phyloP scores from a whole-genome alignment of 2,329 filamentous ascomycete species.

The Fusarium agapanthi region DNA sequence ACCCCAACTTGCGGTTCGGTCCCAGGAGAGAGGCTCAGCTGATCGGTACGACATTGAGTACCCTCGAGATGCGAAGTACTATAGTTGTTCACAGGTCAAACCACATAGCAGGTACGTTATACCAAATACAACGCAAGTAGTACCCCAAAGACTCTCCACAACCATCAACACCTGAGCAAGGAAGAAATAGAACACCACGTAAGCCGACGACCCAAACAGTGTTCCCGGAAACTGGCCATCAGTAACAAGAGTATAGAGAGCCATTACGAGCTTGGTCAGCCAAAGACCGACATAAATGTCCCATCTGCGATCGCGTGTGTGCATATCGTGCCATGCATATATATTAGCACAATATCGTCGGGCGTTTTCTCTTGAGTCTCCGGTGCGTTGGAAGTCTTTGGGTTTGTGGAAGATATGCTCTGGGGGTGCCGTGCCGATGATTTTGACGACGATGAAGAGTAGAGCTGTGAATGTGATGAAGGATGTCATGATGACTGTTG shows the following conservation, averaged over 20 bases:
- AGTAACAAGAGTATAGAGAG: neutral
- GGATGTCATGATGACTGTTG: neutral
- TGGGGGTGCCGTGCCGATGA: neutral
- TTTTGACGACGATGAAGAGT: neutral
- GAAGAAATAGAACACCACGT: neutral
- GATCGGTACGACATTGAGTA: neutral
- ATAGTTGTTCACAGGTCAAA: neutral
- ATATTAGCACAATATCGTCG: neutral
- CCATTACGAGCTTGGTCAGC: neutral
- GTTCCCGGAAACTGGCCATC: neutral
- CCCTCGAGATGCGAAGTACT: neutral
- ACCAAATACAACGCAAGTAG: neutral
- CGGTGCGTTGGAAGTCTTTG: neutral
- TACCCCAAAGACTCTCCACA: neutral
- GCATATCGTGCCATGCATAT: neutral
- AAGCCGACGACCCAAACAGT: neutral
- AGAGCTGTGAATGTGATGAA: neutral
- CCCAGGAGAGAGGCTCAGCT: neutral
- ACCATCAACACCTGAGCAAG: neutral
- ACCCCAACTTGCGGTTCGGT: neutral
- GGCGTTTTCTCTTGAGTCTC: neutral
- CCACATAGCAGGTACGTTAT: neutral
- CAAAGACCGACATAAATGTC: neutral
- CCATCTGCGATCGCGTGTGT: neutral
- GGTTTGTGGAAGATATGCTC: neutral